Conservation (phyloP, 768 basidiomycete species). For the Mycena galericulata region DNA sequence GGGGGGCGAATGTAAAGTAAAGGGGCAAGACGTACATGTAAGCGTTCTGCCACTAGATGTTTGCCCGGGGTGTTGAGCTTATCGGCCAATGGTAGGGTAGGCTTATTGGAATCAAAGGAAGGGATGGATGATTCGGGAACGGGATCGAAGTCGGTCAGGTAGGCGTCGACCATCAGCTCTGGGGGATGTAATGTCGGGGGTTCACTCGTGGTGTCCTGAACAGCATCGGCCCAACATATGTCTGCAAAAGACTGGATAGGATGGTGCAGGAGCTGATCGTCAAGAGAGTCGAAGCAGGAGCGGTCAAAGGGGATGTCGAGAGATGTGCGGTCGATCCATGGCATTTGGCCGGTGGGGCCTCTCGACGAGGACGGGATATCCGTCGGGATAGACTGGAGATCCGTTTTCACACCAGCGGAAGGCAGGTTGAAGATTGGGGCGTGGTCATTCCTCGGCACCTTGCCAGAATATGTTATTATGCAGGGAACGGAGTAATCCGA, state of each 20-base stretch:
- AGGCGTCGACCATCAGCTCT: background rate
- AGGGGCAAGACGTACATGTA: background rate
- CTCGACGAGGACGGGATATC: background rate
- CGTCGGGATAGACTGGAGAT: background rate
- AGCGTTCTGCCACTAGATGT: constrained; percentile 1
- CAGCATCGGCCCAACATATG: constrained; percentile 31
- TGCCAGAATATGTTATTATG: background rate
- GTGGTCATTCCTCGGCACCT: background rate
- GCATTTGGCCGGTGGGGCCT: background rate
- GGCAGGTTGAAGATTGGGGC: background rate
- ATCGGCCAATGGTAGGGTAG: constrained; percentile 14
- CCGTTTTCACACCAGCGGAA: background rate
- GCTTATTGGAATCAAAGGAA: background rate
- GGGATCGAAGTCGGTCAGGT: background rate
- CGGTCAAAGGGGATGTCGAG: constrained; percentile 21
- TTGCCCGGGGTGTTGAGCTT: constrained; percentile 18
- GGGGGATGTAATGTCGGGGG: background rate
- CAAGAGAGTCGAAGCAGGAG: constrained; percentile 11
- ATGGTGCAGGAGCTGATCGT: constrained; percentile 27
- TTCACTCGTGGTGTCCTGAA: background rate
- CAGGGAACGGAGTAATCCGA: background rate
- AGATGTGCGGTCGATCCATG: constrained; percentile 23
- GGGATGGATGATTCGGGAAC: background rate
- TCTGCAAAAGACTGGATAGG: constrained; percentile 29
- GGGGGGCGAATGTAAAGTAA: background rate